Base-by-base conservation (phyloP, 1,284 basidiomycete species). In the Boletus holoroseus region DNA sequence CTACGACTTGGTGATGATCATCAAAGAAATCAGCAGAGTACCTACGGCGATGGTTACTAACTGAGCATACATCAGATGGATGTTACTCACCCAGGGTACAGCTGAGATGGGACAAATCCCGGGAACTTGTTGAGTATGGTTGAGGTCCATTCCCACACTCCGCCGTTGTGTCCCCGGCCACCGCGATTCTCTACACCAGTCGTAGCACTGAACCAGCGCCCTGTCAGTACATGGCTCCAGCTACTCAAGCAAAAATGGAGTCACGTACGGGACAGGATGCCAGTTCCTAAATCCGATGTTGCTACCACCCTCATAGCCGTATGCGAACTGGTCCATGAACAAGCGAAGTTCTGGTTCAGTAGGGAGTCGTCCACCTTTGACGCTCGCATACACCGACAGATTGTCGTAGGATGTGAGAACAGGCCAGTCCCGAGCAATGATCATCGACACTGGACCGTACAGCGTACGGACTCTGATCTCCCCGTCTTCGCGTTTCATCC, bases 61-160 rank as follows among this genome's bases (percentile, higher is more conserved):
- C 16, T 26, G 18, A 20, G 20, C 6, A 15, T 6, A 18, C 2
- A 7, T 30, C 12, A 11, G 42, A 30, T 13, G 2, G 1, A 38
- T 24, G 15, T 28, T 44, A 60, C 73, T 48, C 60, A 82, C 78
- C 89, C 93, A 24, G 94, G 93, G 66, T 96, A 97, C 49, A 94
- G 67, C 42, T 71, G 71, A 3, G 89, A 91, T 8, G 82, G 73
- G 42, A 76, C 73, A 66, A 88, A 98, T 0, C 91, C 93, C 2
- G 90, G 83, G 58, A 83, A 77, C 34, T 73, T 76, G 26, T 82
- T 81, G 46, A 95, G 81, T 26, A 76, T 58, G 7, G 92, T 94
- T 22, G 85, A 86, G 3, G 95, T 97, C 94, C 94, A 98, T 72
- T 97, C 94, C 93, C 94, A 99, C n/a, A 96, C 87, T 16, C 95